These are phyloP conservation scores for Ceratocystis cubensis DNA, from an alignment of 2,329 filamentous ascomycete species.

Conservation along the genomic window DNA sequence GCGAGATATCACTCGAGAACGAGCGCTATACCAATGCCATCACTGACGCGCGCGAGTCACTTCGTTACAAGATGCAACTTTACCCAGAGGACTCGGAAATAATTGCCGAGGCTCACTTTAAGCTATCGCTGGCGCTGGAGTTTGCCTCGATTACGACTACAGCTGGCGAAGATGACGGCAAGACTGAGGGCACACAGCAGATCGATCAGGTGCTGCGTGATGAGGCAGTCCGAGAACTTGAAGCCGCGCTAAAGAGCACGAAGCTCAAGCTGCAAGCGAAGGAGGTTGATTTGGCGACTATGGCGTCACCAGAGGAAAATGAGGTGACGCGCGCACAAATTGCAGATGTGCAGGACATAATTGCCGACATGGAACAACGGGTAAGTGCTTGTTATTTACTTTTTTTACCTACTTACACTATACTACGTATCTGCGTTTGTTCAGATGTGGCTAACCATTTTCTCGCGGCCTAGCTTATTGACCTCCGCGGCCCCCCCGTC, in stretches of 20 bases:
- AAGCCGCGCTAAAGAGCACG: constrained; percentile 61
- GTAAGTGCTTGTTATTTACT: constrained; percentile 33
- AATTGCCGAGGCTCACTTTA: constrained; percentile 90
- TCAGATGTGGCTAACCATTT: too few species aligned
- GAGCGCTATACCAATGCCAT: constrained; percentile 82
- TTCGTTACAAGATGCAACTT: constrained; percentile 66
- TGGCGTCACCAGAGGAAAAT: constrained; percentile 53
- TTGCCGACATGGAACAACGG: constrained; percentile 65
- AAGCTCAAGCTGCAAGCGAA: constrained; percentile 58
- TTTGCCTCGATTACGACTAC: constrained; percentile 68
- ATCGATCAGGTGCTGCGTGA: constrained; percentile 59
- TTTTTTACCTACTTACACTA: background rate
- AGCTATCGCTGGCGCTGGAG: constrained; percentile 86
- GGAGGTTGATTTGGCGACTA: constrained; percentile 51
- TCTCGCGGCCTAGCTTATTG: constrained; percentile 40
- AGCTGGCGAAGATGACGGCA: constrained; percentile 38
- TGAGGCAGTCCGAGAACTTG: constrained; percentile 58
- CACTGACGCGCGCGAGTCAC: constrained; percentile 62
- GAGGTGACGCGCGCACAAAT: constrained; percentile 51
- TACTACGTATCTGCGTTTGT: background rate
- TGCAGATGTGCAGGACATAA: constrained; percentile 61
- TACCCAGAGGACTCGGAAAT: constrained; percentile 71
- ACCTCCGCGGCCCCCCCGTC: constrained; percentile 52
- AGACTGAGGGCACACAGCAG: constrained; percentile 34
- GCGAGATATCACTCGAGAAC: constrained; percentile 94